A percentile compares a stretch with the other conserved stretches of the same genome.
Evolutionary conservation across 495 filamentous ascomycete genomes (phyloP).

Genomic region (Staphylotrichum longicolle): DNA sequence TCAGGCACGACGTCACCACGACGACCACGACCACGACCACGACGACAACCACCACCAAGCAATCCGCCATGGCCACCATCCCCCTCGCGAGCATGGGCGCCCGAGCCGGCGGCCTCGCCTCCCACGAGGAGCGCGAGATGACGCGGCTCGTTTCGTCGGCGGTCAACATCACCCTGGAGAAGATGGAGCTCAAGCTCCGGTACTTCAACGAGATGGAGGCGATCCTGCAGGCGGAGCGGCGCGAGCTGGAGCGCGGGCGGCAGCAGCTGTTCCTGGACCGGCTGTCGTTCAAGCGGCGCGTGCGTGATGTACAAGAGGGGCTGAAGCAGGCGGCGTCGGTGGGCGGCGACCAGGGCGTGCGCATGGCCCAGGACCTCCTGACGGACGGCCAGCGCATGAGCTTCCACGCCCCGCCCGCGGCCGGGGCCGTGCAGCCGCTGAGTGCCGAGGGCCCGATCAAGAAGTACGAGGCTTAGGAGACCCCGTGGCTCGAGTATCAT

Average conservation of each 20-base stretch:
- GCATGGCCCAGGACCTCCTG: constrained; percentile 49
- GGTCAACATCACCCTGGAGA: constrained; percentile 79
- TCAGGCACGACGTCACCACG: constrained; percentile 41
- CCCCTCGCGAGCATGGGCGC: constrained; percentile 82
- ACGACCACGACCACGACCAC: constrained; percentile 42
- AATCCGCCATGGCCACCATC: constrained; percentile 69
- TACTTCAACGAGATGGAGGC: constrained; percentile 97
- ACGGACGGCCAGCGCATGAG: constrained; percentile 56
- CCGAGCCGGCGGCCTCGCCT: constrained; percentile 81
- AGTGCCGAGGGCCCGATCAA: constrained; percentile 59
- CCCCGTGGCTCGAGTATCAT: not conserved
- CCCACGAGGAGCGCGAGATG: constrained; percentile 95
- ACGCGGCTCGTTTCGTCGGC: constrained; percentile 82
- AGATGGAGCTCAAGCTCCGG: constrained; percentile 78
- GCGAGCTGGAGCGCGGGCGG: constrained; percentile 84
- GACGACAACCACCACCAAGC: constrained; percentile 44
- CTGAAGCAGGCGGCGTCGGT: constrained; percentile 59
- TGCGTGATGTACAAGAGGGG: constrained; percentile 76
- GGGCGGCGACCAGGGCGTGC: constrained; percentile 60
- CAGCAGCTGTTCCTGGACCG: constrained; percentile 93
- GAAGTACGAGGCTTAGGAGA: constrained; percentile 48
- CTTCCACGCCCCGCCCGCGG: constrained; percentile 54
- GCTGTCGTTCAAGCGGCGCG: constrained; percentile 81
- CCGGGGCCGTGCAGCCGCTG: constrained; percentile 58
- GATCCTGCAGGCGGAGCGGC: constrained; percentile 83